Evolutionary conservation across 2,329 filamentous ascomycete species (phyloP).

Genomic region (Microcera coccophila): DNA sequence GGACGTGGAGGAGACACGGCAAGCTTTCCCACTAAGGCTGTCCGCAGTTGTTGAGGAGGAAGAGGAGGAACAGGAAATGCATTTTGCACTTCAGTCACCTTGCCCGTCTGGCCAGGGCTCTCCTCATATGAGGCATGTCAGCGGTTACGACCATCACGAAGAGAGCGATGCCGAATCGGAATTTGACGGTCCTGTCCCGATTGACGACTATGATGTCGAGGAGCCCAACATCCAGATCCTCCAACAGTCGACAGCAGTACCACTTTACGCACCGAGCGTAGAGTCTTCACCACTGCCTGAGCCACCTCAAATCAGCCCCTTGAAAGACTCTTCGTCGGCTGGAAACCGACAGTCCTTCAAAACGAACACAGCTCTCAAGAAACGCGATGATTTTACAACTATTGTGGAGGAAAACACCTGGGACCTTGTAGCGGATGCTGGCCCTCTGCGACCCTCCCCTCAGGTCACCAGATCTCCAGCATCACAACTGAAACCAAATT

Average conservation of each 20-base stretch:
- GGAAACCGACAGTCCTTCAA: slow-evolving; percentile 42
- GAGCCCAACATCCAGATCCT: slow-evolving; percentile 45
- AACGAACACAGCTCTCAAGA: slow-evolving; percentile 22
- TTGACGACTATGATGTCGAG: slow-evolving; percentile 41
- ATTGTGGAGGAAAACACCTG: slow-evolving; percentile 47
- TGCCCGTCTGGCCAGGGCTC: slow-evolving; percentile 23
- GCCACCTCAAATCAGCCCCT: slow-evolving; percentile 47
- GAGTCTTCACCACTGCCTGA: slow-evolving; percentile 45
- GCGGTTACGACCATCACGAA: slow-evolving; percentile 25
- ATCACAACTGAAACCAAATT: background rate
- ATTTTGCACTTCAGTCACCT: slow-evolving; percentile 24
- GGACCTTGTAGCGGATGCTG: slow-evolving; percentile 35
- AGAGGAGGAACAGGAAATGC: slow-evolving; percentile 30
- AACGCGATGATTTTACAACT: slow-evolving; percentile 42
- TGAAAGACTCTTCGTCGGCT: slow-evolving; percentile 49
- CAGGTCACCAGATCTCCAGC: slow-evolving; percentile 11
- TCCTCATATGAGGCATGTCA: slow-evolving; percentile 12
- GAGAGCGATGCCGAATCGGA: slow-evolving; percentile 39
- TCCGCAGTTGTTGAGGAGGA: slow-evolving; percentile 48
- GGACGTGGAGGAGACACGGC: slow-evolving; percentile 46
- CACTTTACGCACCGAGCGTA: slow-evolving; percentile 23
- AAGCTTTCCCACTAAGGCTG: slow-evolving; percentile 37
- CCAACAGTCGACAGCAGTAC: slow-evolving; percentile 39
- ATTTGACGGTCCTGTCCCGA: slow-evolving; percentile 43
- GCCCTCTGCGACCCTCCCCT: slow-evolving; percentile 30